Base-by-base conservation (phyloP, 192 early-diverging fungal genomes). In the Backusella westeae region DNA sequence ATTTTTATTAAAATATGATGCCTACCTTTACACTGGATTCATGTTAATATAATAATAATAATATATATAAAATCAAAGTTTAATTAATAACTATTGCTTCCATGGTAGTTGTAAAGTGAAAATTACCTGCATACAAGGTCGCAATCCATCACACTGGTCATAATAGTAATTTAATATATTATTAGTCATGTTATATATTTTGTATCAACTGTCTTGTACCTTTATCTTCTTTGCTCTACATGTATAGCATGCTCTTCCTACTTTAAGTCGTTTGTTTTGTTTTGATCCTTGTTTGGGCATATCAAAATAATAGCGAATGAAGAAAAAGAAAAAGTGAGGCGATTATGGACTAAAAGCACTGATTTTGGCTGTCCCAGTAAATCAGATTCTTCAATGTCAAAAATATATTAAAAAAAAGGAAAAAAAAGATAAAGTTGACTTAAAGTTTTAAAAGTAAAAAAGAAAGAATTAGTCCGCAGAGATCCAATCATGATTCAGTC, bases 81-180 rank as follows among this genome's bases (percentile, higher is more conserved):
- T 34, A 65, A 38, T 56, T 66, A 23, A 34, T 65, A 41, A 8
- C 15, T 38, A 21, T 34, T 32, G 19, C 32, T 26, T 59, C 21
- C 17, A 10, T 10, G 9, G 4, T 4, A 21, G 26, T 3, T 29
- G 9, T 1, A 72, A 29, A n/a, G 10, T 29, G 23, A 3, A 32
- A 14, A 53, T 32, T 56, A 78, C 77, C 77, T 78, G 77, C 77
- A 72, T 73, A 34, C 77, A 78, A 23, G 77, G 77, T n/a, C 72
- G 63, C 35, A 78, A 74, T 9, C 77, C 77, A 73, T 78, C 77
- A 19, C 77, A 78, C 77, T 78, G 26, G 46, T 26, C 23, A 69
- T 19, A 42, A 34, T 65, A 66, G 56, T 49, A 49, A 67, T 46
- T 15, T 41, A 36, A 66, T 66, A 17, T 59, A 32, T 34, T 35